These are phyloP conservation scores for Gossypium stocksii DNA, from an alignment of 345 rosid genomes.

Conservation along the genomic window DNA sequence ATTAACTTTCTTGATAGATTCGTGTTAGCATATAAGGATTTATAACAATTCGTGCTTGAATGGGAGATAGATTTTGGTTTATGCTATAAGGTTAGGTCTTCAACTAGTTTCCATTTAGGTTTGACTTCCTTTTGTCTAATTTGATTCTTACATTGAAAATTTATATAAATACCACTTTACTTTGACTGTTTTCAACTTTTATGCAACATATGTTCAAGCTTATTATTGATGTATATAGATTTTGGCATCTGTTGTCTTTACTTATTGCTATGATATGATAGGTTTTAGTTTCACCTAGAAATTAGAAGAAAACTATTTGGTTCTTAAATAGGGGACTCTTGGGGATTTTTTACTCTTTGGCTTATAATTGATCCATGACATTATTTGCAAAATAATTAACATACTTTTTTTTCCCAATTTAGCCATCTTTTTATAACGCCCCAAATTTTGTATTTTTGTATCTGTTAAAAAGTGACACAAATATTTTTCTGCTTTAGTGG, in stretches of 20 bases:
- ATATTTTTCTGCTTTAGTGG: too few relatives aligned
- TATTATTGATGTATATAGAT: not conserved
- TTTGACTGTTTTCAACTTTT: not conserved
- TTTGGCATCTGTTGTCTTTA: not conserved
- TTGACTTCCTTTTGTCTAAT: constrained; percentile 5
- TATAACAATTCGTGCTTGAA: constrained; percentile 79
- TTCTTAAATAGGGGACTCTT: too few relatives aligned
- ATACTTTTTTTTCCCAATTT: too few relatives aligned
- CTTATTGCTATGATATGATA: not conserved
- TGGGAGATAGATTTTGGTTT: constrained; percentile 84
- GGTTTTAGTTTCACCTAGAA: not conserved
- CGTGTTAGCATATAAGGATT: constrained; percentile 53
- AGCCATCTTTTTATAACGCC: too few relatives aligned
- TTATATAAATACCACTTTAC: not conserved
- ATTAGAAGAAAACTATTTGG: too few relatives aligned
- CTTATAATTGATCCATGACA: too few relatives aligned
- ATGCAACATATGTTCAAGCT: not conserved
- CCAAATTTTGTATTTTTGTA: too few relatives aligned
- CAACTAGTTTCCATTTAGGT: not conserved
- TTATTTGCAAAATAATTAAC: too few relatives aligned
- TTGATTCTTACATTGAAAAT: not conserved
- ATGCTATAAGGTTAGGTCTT: constrained; percentile 58
- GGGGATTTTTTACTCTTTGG: too few relatives aligned
- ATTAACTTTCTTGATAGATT: not conserved
- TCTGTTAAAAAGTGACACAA: too few relatives aligned